phyloP scores from a whole-genome alignment of 495 filamentous ascomycete genomes.

The Lasiosphaeria hispida region DNA sequence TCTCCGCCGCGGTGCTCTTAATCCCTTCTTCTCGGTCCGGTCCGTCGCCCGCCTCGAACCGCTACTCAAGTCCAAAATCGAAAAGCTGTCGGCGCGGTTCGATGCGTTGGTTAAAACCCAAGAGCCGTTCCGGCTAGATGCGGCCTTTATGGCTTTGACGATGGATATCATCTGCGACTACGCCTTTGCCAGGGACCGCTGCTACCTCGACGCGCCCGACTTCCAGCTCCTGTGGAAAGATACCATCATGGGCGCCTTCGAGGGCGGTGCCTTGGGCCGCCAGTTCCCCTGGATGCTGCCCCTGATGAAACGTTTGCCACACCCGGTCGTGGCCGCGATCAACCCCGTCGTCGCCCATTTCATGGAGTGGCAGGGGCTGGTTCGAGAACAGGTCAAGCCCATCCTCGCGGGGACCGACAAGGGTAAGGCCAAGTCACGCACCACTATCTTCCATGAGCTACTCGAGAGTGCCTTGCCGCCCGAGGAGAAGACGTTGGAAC shows the following conservation, averaged over 20 bases:
- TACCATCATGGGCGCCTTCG: constrained; percentile 14
- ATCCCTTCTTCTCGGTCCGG: constrained; percentile 41
- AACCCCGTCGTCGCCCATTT: constrained; percentile 13
- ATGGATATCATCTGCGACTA: constrained; percentile 49
- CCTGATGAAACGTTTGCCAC: constrained; percentile 21
- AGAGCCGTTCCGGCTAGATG: constrained; percentile 35
- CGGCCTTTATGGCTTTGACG: constrained; percentile 39
- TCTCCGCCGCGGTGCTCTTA: constrained; percentile 35
- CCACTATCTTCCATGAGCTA: constrained; percentile 39
- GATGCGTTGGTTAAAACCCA: constrained; percentile 5
- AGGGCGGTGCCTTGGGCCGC: constrained; percentile 9
- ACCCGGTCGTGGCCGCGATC: constrained; percentile 6
- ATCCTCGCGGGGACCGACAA: constrained; percentile 10
- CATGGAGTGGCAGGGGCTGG: constrained; percentile 2
- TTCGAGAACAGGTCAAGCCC: constrained; percentile 5
- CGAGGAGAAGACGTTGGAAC: constrained; percentile 30
- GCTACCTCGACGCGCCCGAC: constrained; percentile 26
- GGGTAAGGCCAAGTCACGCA: constrained; percentile 4
- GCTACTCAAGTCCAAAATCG: constrained; percentile 33
- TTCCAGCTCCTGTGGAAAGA: constrained; percentile 22
- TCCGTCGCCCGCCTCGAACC: constrained; percentile 38
- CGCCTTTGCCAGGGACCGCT: constrained; percentile 23
- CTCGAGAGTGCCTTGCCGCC: constrained; percentile 41
- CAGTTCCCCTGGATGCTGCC: constrained; percentile 25
- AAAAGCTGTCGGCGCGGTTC: constrained; percentile 32